Base-by-base conservation (phyloP, 176 grass and related monocot genomes). In the Rhynchospora pubera region DNA sequence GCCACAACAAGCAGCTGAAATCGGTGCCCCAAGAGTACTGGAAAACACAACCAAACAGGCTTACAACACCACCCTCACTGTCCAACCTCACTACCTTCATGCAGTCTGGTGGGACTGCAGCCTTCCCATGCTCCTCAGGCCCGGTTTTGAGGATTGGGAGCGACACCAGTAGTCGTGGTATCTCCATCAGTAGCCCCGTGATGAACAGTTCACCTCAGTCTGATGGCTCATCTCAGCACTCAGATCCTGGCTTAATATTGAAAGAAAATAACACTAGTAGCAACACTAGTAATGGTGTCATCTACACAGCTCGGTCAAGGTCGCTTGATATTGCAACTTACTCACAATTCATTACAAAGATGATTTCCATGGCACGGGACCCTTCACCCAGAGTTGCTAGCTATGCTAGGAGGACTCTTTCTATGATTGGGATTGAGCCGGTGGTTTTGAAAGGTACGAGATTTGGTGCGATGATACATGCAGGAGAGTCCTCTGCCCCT, bases 191-290 rank as follows among this genome's bases (percentile, higher is more conserved):
- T 76, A 91, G 65, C 79, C 85, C 89, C 21, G 89, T 93, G 34
- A 85, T 99, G 90, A 87, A 91, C 88, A 90, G 90, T 32, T 98
- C 95, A 62, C 95, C 95, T 57, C 88, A 89, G 69, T 98, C 95
- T 79, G 92, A 98, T 91, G 88, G 92, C 89, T 98, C 90, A 78
- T 98, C 95, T 30, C 95, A 93, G 69, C 90, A 88, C 84, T 98
- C 95, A 67, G 95, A 98, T 87, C 91, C 92, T 68, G 95, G 95
- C 66, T 80, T 90, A 79, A 65, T 97, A 56, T 68, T 90, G 66
- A 97, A 80, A 82, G 90, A 98, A 52, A 91, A 80, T 16, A 80
- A 62, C 21, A 80, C 42, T 26, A 16, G 21, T 45, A 80, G 43
- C 48, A 80, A 85, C 85, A 81, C 82, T 69, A 99, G 86, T 77